Evolutionary conservation across 1,284 basidiomycete genomes (phyloP).

Genomic region (Ceratobasidium theobromae): DNA sequence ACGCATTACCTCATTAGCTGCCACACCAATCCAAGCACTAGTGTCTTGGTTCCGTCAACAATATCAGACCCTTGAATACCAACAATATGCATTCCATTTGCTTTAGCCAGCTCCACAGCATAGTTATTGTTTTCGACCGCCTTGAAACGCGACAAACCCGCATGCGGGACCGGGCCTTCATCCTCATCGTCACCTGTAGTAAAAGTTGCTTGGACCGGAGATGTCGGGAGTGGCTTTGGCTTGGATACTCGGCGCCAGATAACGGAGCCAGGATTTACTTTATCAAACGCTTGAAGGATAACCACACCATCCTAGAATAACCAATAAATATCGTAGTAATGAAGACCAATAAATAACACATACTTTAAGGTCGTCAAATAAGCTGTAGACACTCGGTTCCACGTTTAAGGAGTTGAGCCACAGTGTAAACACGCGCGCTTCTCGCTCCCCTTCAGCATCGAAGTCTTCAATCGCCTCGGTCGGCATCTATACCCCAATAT

Average conservation of each 20-base stretch:
- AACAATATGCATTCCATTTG: slow-evolving; percentile 93
- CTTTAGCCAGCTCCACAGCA: slow-evolving; percentile 86
- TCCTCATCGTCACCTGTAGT: slow-evolving; percentile 53
- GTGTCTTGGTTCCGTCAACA: slow-evolving; percentile 86
- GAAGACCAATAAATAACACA: slow-evolving; percentile 29
- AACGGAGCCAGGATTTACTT: slow-evolving; percentile 88
- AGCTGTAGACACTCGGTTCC: slow-evolving; percentile 92
- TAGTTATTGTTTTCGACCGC: slow-evolving; percentile 99
- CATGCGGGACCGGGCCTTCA: slow-evolving; percentile 73
- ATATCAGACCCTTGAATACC: slow-evolving; percentile 98
- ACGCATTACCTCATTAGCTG: slow-evolving; percentile 92
- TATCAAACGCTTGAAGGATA: slow-evolving; percentile 96
- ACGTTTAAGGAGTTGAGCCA: slow-evolving; percentile 98
- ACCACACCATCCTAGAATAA: slow-evolving; percentile 66
- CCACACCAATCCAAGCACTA: slow-evolving; percentile 96
- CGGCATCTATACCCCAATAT: slow-evolving; percentile 75
- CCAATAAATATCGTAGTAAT: not conserved
- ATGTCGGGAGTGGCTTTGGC: slow-evolving; percentile 62
- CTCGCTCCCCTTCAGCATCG: slow-evolving; percentile 97
- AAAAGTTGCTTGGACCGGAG: slow-evolving; percentile 45
- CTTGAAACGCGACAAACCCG: slow-evolving; percentile 94
- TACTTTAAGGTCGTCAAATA: slow-evolving; percentile 92
- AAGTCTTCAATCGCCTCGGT: slow-evolving; percentile 88
- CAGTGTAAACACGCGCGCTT: slow-evolving; percentile 95
- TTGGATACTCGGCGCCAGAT: slow-evolving; percentile 93